Base-by-base conservation (phyloP, 2,329 filamentous ascomycete species). In the Cladosporium austrohemisphaericum region DNA sequence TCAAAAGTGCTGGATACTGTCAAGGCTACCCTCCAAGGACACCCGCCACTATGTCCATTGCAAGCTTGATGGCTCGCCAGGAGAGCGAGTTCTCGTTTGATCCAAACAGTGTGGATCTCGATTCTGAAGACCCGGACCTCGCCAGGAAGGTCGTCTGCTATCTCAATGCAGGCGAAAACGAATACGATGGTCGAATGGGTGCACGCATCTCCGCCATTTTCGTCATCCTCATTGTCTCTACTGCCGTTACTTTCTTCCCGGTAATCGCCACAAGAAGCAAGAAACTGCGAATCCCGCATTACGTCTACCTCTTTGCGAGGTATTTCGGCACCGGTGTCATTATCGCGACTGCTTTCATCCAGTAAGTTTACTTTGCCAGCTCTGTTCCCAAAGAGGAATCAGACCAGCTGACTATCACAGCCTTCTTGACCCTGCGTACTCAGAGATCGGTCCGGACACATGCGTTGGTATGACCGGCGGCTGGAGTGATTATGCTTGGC, bases 401-500 rank as follows among this genome's bases (percentile, higher is more conserved):
- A 26, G 25, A 18, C 4, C 14, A 2, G 8, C 36, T 49, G 13
- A 41, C 38, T 23, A 8, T 41, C 33, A 1, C 45, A 75, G 76
- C 4, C 65, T 64, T 16, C 59, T 64, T 19, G 59, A 61, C 20
- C 61, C 61, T 35, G 61, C 61, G 22, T 65, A 65, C 49, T 41
- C 25, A 8, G 59, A 56, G 36, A 65, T 65, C 13, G 62, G 62
- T 5, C 59, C 71, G 0, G 55, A 66, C n/a, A 71, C 70, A 19
- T 79, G 76, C 51, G 74, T 78, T 4, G 76, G 76, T 18, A 72
- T 78, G 68, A 79, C 77, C 0, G 75, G 72, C 1, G 66, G 69
- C 36, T 80, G 78, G 73, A 71, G 68, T 0, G 56, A 66, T 13
- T 81, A 77, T 62, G 67, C 71, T 0, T 80, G 77, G 77, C 71